Percentiles rank a stretch among this genome's conserved stretches.
These are phyloP conservation scores for Diplocarpon rosae DNA, from an alignment of 2,329 filamentous ascomycete species.

Conservation along the genomic window DNA sequence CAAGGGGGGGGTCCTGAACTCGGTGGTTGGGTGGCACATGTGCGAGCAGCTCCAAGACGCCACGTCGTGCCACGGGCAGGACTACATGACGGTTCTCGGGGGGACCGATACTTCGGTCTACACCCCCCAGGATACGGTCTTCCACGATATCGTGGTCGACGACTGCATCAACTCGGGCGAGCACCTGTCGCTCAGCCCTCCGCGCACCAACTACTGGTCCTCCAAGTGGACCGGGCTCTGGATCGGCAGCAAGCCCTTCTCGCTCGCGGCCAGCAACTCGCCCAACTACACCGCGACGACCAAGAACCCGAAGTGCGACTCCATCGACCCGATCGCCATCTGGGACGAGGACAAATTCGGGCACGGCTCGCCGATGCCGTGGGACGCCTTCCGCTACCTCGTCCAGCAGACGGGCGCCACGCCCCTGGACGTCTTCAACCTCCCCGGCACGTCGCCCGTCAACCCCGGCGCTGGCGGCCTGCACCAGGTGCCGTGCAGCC, in stretches of 20 bases:
- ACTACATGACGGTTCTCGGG: conserved; percentile 6
- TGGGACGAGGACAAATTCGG: conserved; percentile 11
- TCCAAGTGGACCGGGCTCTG: conserved; percentile 4
- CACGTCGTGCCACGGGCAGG: conserved; percentile 2
- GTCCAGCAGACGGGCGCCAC: conserved; percentile 3
- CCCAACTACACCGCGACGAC: conserved; percentile 7
- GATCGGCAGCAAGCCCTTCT: conserved; percentile 3
- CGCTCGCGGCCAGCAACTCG: conserved; percentile 2
- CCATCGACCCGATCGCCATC: conserved; percentile 6
- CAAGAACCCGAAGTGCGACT: conserved; percentile 3
- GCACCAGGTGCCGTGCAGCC: conserved; percentile 3
- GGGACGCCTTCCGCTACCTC: conserved; percentile 4
- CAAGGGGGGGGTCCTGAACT: conserved; percentile 2
- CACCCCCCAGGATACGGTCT: conserved; percentile 3
- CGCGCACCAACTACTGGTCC: conserved; percentile 7
- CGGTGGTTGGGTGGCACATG: conserved; percentile 7
- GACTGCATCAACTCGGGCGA: conserved; percentile 7
- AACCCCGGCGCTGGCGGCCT: conserved; percentile 5
- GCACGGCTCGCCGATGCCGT: conserved; percentile 6
- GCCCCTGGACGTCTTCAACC: conserved; percentile 4
- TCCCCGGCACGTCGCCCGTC: conserved; percentile 5
- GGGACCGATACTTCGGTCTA: conserved; percentile 6
- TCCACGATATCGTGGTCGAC: conserved; percentile 5
- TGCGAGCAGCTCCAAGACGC: conserved; percentile 5
- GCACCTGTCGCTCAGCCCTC: conserved; percentile 4